Percentiles rank a stretch among this genome's conserved stretches.
Conservation (phyloP, 2,329 filamentous ascomycete species). For the Pseudopyrenochaeta lycopersici region DNA sequence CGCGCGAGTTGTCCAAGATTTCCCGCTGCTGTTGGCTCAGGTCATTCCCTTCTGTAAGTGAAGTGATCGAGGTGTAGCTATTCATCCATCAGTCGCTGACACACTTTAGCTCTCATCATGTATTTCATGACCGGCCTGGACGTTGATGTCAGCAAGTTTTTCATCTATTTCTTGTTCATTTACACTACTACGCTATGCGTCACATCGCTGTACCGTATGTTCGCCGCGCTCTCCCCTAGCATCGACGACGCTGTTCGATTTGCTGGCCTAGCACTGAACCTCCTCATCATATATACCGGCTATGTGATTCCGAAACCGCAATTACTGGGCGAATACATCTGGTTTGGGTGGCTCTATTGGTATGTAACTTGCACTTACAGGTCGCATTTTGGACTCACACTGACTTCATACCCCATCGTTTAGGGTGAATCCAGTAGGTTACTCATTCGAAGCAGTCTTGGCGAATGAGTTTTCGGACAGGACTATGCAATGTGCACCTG, state of each 20-base stretch:
- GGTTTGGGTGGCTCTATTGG: constrained; percentile 64
- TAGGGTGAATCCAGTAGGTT: constrained; percentile 59
- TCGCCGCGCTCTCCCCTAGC: constrained; percentile 69
- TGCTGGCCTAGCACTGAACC: constrained; percentile 68
- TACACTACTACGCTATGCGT: constrained; percentile 70
- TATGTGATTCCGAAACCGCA: constrained; percentile 74
- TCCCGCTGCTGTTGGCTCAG: constrained; percentile 68
- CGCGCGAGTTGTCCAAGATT: constrained; percentile 69
- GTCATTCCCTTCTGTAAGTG: constrained; percentile 62
- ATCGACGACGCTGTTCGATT: constrained; percentile 74
- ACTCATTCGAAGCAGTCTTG: constrained; percentile 73
- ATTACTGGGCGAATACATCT: constrained; percentile 67
- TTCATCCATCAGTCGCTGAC: constrained; percentile 7
- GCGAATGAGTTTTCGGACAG: constrained; percentile 70
- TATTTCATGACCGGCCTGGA: constrained; percentile 72
- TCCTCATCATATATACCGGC: constrained; percentile 70
- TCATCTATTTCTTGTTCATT: constrained; percentile 71
- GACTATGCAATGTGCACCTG: constrained; percentile 66
- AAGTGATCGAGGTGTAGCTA: background rate
- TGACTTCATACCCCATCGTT: background rate
- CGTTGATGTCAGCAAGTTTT: constrained; percentile 69
- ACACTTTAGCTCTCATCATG: constrained; percentile 59
- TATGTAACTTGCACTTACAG: background rate
- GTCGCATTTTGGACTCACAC: background rate
- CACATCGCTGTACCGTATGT: constrained; percentile 71